These are phyloP conservation scores for Moelleriella libera DNA, from an alignment of 2,329 filamentous ascomycete species.

Conservation along the genomic window DNA sequence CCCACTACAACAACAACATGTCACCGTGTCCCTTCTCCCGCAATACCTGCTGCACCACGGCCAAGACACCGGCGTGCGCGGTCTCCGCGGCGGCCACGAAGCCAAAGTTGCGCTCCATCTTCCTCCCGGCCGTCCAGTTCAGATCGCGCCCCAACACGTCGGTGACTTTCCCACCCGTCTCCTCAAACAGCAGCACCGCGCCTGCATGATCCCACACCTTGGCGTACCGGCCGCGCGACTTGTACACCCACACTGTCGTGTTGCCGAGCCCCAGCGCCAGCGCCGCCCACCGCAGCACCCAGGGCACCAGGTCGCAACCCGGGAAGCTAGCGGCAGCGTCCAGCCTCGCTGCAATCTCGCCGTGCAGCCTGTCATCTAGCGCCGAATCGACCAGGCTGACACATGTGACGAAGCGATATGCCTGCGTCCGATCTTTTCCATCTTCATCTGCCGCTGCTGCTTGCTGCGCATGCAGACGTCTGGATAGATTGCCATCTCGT, in stretches of 20 bases:
- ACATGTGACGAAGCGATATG: slow-evolving; percentile 27
- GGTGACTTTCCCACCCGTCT: slow-evolving; percentile 39
- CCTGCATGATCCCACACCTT: slow-evolving; percentile 49
- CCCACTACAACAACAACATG: slow-evolving; percentile 5
- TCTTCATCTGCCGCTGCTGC: background rate
- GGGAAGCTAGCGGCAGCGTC: slow-evolving; percentile 21
- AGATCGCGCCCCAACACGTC: slow-evolving; percentile 37
- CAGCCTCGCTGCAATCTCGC: slow-evolving; percentile 25
- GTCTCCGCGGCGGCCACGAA: slow-evolving; percentile 37
- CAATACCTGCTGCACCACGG: slow-evolving; percentile 68
- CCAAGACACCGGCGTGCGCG: slow-evolving; percentile 30
- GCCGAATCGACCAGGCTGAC: slow-evolving; percentile 31
- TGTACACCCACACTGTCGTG: slow-evolving; percentile 43
- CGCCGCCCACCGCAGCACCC: slow-evolving; percentile 41
- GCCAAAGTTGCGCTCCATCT: slow-evolving; percentile 35
- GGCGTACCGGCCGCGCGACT: slow-evolving; percentile 27
- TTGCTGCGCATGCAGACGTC: slow-evolving; percentile 18
- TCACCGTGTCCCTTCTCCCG: slow-evolving; percentile 16
- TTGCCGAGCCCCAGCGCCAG: slow-evolving; percentile 39
- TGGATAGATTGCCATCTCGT: slow-evolving; percentile 14
- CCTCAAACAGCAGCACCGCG: slow-evolving; percentile 43
- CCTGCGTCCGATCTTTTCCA: too few species aligned
- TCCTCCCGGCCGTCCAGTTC: slow-evolving; percentile 33
- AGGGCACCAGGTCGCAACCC: slow-evolving; percentile 38
- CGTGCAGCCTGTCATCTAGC: slow-evolving; percentile 28